Percentiles rank a stretch among this genome's conserved stretches.
Conservation (phyloP, 1,139 yeast species). For the Ogataea hybrid region DNA sequence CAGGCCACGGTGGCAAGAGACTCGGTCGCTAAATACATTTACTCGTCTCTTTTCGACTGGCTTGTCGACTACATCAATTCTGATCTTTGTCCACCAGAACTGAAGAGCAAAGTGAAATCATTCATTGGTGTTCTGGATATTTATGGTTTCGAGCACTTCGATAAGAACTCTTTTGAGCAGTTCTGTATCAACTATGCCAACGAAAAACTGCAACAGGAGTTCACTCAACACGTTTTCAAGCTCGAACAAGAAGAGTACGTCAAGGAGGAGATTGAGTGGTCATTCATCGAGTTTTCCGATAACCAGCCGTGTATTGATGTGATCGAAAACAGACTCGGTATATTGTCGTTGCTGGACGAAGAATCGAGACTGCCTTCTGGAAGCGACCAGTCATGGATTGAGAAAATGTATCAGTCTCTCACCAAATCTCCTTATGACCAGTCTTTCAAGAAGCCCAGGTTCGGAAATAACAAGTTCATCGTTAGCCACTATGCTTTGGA, state of each 20-base stretch:
- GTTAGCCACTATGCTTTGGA: constrained; percentile 95
- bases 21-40: constrained; percentile 92
- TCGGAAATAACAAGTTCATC: constrained; percentile 87
- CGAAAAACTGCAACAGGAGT: constrained; percentile 96
- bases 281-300: constrained; percentile 92
- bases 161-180: constrained; percentile 92
- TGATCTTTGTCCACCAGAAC: constrained; percentile 77
- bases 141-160: constrained; percentile 96
- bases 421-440: constrained; percentile 74
- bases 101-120: constrained; percentile 54
- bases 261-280: constrained; percentile 93
- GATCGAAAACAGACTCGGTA: constrained; percentile 88
- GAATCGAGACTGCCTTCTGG: constrained; percentile 96
- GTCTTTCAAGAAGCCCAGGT: constrained; percentile 90
- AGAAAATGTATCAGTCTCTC: constrained; percentile 83
- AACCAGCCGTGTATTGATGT: constrained; percentile 96
- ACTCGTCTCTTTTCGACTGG: constrained; percentile 95
- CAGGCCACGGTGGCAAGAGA: constrained; percentile 94
- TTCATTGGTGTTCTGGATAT: constrained; percentile 98
- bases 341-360: constrained; percentile 86
- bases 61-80: constrained; percentile 78
- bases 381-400: constrained; percentile 88
- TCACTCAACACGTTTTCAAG: constrained; percentile 95
- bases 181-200: constrained; percentile 97
- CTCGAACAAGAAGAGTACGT: constrained; percentile 95